A percentile compares a stretch with the other conserved stretches of the same genome.
Conservation (phyloP, 495 filamentous ascomycete genomes). For the Stereocaulon alpinum region DNA sequence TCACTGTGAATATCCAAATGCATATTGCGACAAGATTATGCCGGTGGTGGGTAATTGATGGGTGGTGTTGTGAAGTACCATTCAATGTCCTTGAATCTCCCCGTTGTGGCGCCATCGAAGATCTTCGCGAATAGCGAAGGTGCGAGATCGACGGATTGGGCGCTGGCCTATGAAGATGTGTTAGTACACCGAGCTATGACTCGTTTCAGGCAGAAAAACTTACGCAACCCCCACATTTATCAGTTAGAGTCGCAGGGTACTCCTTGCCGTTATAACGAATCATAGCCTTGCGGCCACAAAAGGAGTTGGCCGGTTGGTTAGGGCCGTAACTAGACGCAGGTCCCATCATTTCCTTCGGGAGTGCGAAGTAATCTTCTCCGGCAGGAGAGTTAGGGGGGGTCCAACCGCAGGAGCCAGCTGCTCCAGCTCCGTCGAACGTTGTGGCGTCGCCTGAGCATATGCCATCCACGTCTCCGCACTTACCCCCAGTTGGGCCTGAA, state of each 20-base stretch:
- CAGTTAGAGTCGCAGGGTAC: constrained; percentile 48
- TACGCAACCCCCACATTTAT: constrained; percentile 66
- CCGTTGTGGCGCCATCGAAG: constrained; percentile 8
- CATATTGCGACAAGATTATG: background rate
- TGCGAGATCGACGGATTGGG: constrained; percentile 38
- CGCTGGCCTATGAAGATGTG: constrained; percentile 7
- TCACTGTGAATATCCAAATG: background rate
- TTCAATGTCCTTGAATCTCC: constrained; percentile 13
- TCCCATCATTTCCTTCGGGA: constrained; percentile 43
- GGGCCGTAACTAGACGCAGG: constrained; percentile 33
- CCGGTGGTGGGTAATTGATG: background rate
- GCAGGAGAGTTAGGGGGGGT: constrained; percentile 33
- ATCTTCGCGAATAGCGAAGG: constrained; percentile 33
- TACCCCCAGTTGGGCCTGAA: constrained; percentile 22
- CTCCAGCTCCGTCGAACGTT: constrained; percentile 37
- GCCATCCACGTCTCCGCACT: constrained; percentile 23
- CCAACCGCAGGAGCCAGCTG: constrained; percentile 36
- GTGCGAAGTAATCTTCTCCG: constrained; percentile 34
- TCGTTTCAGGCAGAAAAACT: background rate
- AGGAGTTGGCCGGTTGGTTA: constrained; percentile 33
- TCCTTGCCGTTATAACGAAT: constrained; percentile 46
- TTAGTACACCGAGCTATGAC: background rate
- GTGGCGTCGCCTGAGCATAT: constrained; percentile 35
- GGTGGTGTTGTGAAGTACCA: constrained; percentile 20
- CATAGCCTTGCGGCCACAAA: constrained; percentile 57